Evolutionary conservation across 1,284 basidiomycete genomes (phyloP).

Genomic region (Heliocybe sulcata): DNA sequence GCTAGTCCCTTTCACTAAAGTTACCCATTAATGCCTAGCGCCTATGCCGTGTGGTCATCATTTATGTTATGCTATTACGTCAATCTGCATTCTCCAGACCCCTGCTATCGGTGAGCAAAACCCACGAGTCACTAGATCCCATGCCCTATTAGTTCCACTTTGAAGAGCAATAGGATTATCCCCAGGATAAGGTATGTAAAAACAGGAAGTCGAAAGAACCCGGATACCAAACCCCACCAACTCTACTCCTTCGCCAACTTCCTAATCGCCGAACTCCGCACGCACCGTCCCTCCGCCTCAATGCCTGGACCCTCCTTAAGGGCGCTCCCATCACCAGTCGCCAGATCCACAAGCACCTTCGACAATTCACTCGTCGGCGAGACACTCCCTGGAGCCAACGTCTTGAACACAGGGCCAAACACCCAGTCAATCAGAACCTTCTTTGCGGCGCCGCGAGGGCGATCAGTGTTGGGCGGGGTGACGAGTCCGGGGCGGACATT

Average conservation of each 20-base stretch:
- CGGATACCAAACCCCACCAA: no score
- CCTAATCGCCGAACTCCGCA: neutral
- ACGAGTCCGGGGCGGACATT: slow-evolving; percentile 16
- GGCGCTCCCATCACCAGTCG: neutral
- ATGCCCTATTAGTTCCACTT: no score
- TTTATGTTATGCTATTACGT: no score
- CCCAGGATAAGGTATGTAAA: no score
- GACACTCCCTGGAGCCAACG: neutral
- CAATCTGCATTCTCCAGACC: no score
- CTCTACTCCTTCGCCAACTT: neutral
- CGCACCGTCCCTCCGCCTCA: neutral
- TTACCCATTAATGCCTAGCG: no score
- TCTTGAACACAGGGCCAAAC: neutral
- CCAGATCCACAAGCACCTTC: neutral
- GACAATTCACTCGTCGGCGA: neutral
- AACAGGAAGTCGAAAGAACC: no score
- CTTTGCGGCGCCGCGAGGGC: neutral
- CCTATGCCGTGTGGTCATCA: no score
- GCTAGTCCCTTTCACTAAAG: no score
- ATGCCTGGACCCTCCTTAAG: neutral
- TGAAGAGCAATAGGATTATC: no score
- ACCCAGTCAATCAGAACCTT: neutral
- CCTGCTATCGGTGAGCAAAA: no score
- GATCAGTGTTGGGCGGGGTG: neutral
- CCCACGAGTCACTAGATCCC: no score